Evolutionary conservation across 1,284 basidiomycete species (phyloP).

Genomic region (Apiotrichum sp.): DNA sequence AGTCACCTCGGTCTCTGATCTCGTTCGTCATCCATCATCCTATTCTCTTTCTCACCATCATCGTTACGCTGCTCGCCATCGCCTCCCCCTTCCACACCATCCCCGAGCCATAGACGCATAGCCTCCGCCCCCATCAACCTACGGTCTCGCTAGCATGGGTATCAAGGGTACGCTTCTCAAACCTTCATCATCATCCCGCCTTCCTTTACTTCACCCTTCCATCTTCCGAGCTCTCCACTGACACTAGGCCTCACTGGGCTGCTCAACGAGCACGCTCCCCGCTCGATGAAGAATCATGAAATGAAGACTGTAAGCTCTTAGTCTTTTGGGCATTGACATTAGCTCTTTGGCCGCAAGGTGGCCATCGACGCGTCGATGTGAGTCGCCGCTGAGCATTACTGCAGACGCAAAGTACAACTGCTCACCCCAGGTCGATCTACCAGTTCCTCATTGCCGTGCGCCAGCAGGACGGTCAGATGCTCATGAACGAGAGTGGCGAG

Average conservation of each 20-base stretch:
- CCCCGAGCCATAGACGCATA: too few relatives aligned
- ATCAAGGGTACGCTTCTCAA: neutral
- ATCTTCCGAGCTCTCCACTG: neutral
- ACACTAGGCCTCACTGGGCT: slow-evolving; percentile 72
- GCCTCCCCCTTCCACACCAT: too few relatives aligned
- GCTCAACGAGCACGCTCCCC: slow-evolving; percentile 81
- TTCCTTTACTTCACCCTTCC: neutral
- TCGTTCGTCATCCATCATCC: too few relatives aligned
- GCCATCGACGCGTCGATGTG: slow-evolving; percentile 97
- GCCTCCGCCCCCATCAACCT: too few relatives aligned
- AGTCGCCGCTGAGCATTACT: slow-evolving; percentile 30
- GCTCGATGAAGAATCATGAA: slow-evolving; percentile 80
- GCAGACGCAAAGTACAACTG: slow-evolving; percentile 4
- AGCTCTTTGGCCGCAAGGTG: slow-evolving; percentile 91
- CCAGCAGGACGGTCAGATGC: slow-evolving; percentile 90
- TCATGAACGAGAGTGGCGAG: slow-evolving; percentile 94
- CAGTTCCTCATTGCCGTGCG: slow-evolving; percentile 98
- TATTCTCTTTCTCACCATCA: too few relatives aligned
- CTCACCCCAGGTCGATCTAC: slow-evolving; percentile 47
- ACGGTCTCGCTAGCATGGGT: neutral
- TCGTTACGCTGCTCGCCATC: too few relatives aligned
- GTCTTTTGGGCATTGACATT: neutral
- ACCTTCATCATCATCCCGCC: too few relatives aligned
- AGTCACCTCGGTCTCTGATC: too few relatives aligned
- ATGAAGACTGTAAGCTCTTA: slow-evolving; percentile 68